A percentile compares a stretch with the other conserved stretches of the same genome.
phyloP scores from a whole-genome alignment of 2,329 filamentous ascomycete genomes.

The Cadophora luteo-olivacea region DNA sequence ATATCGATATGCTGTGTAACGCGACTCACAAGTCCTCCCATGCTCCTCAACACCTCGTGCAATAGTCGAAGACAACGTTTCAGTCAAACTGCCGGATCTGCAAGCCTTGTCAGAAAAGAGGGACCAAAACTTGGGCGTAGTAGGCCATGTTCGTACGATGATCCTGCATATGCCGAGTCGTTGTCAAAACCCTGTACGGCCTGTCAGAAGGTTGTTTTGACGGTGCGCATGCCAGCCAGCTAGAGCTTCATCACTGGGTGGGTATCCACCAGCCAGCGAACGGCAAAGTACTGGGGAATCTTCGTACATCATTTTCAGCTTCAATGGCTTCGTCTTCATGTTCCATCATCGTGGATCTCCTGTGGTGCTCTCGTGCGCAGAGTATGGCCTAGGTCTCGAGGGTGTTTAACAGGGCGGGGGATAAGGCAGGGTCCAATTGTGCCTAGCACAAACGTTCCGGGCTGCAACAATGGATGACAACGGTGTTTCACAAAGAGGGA shows the following conservation, averaged over 20 bases:
- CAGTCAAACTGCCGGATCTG: slow-evolving; percentile 32
- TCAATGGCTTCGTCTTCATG: slow-evolving; percentile 19
- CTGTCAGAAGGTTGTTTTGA: neutral
- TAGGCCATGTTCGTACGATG: slow-evolving; percentile 23
- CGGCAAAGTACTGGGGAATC: neutral
- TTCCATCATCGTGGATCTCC: slow-evolving; percentile 10
- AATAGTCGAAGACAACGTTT: slow-evolving; percentile 35
- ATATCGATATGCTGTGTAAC: neutral
- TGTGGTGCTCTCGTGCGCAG: neutral
- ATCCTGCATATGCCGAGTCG: slow-evolving; percentile 35
- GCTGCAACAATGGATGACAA: neutral
- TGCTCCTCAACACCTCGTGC: slow-evolving; percentile 36
- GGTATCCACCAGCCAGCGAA: neutral
- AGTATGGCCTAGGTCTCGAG: neutral
- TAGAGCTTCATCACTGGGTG: neutral
- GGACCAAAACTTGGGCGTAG: neutral
- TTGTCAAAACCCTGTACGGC: slow-evolving; percentile 29
- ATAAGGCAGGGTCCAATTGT: neutral
- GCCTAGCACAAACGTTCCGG: slow-evolving; percentile 2
- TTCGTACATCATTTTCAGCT: slow-evolving; percentile 21
- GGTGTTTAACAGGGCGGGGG: slow-evolving; percentile 8
- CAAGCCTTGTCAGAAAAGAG: slow-evolving; percentile 2
- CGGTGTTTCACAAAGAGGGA: neutral
- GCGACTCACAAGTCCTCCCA: slow-evolving; percentile 33
- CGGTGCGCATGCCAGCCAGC: neutral